These are phyloP conservation scores for Trichosanthes truncata DNA, from an alignment of 306 rosid genomes.

Conservation along the genomic window DNA sequence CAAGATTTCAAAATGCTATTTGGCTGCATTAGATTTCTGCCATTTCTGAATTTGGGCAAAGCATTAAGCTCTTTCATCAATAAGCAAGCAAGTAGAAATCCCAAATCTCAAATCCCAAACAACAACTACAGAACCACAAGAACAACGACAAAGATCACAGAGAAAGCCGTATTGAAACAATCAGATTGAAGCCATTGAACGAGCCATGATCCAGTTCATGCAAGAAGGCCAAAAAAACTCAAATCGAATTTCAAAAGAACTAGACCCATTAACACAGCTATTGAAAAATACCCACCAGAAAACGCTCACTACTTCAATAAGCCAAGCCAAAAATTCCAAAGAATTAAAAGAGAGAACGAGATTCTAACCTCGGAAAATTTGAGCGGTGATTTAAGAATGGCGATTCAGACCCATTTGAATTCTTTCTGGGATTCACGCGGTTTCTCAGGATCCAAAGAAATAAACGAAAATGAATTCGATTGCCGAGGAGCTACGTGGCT, in stretches of 20 bases:
- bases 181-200: not conserved
- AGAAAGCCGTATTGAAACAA: not conserved
- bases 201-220: not conserved
- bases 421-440: not conserved
- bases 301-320: not conserved
- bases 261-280: not conserved
- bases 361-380: not conserved
- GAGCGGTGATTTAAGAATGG: not conserved
- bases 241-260: not conserved
- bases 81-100: not conserved
- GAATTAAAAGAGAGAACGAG: not conserved
- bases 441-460: slow-evolving; percentile 18
- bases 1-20: not conserved
- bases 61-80: not conserved
- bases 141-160: not conserved
- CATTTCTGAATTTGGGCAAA: not conserved
- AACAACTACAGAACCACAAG: not conserved
- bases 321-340: not conserved
- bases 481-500: not conserved
- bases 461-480: not conserved
- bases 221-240: not conserved
- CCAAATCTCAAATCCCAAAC: not conserved
- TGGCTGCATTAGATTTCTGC: not conserved
- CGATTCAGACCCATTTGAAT: not conserved
- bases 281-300: not conserved